Conservation (phyloP, 495 filamentous ascomycete species). For the Podospora anserina region DNA sequence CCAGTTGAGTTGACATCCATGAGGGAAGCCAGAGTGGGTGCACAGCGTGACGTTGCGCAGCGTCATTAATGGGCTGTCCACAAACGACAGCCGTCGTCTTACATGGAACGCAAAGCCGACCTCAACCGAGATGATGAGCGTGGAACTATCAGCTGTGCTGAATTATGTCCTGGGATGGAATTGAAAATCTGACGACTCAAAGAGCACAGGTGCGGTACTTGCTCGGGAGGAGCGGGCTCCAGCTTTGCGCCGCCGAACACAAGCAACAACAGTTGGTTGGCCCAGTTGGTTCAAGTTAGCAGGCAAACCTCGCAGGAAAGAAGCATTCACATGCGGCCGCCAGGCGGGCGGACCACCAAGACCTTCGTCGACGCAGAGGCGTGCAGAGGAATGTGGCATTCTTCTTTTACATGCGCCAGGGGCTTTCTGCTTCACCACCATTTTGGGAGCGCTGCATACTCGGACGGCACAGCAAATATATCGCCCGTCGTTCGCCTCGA, state of each 20-base stretch:
- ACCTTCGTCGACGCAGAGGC: not conserved
- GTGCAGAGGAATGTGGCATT: not conserved
- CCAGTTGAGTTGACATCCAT: not conserved
- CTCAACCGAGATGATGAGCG: conserved; percentile 1
- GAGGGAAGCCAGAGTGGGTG: not conserved
- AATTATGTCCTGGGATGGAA: not conserved
- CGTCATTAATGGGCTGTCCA: not conserved
- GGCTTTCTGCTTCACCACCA: not conserved
- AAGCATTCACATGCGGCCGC: not conserved
- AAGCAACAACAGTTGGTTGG: not conserved
- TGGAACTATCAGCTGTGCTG: not conserved
- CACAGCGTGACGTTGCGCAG: not conserved
- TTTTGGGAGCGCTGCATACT: not conserved
- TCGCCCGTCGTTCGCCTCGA: not conserved
- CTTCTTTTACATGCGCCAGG: not conserved
- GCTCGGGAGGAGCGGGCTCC: not conserved
- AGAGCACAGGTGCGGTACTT: not conserved
- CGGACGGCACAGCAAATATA: not conserved
- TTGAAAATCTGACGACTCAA: not conserved
- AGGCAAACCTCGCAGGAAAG: not conserved
- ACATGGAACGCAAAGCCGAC: not conserved
- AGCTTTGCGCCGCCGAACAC: not conserved
- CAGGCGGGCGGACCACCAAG: not conserved
- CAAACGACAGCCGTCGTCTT: not conserved
- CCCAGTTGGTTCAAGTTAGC: not conserved